phyloP scores from a whole-genome alignment of 73 alveolate genomes.

The Uronychia binucleata region DNA sequence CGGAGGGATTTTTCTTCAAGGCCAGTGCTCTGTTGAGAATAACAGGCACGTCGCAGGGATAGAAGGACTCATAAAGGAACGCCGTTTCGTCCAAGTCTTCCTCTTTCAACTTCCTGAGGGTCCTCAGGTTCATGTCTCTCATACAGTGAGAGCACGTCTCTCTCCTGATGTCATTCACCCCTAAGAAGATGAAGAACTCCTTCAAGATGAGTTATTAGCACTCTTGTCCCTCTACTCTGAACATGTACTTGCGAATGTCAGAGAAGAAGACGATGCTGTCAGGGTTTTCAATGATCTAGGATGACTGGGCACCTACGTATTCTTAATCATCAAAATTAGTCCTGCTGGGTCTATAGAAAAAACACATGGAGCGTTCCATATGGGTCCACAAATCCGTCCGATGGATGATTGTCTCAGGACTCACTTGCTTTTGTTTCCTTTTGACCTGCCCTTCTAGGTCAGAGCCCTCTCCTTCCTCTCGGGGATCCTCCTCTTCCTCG shows the following conservation, averaged over 20 bases:
- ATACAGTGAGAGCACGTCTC: neutral
- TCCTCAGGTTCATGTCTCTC: neutral
- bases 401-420: neutral
- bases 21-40: neutral
- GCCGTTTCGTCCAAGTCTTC: too few relatives aligned
- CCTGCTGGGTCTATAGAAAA: neutral
- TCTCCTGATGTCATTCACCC: neutral
- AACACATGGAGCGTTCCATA: neutral
- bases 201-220: neutral
- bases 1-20: neutral
- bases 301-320: neutral
- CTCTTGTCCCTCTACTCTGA: neutral
- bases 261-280: neutral
- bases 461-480: constrained; percentile 1
- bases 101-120: neutral
- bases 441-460: neutral
- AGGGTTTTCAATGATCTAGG: neutral
- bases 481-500: neutral
- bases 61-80: too few relatives aligned
- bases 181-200: neutral
- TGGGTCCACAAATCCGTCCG: neutral
- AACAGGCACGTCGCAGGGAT: too few relatives aligned
- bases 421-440: neutral
- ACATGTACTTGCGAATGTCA: neutral
- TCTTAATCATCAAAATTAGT: neutral